phyloP scores from a whole-genome alignment of 768 basidiomycete species.

The Tricholoma matsutake region DNA sequence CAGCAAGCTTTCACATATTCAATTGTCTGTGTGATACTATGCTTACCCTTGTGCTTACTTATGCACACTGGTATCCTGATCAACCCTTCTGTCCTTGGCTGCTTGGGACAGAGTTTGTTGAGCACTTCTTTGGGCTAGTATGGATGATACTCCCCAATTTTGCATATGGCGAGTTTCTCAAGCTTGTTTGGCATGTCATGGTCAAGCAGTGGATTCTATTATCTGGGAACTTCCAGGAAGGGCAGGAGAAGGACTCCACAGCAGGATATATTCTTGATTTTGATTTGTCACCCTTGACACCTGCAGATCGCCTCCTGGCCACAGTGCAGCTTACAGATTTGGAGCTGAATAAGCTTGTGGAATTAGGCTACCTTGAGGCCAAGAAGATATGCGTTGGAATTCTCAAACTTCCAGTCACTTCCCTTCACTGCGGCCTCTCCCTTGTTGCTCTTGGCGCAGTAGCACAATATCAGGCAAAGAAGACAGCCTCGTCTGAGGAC shows the following conservation, averaged over 20 bases:
- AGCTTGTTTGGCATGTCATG: constrained; percentile 24
- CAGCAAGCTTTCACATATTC: constrained; percentile 25
- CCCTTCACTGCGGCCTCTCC: background rate
- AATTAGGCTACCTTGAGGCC: background rate
- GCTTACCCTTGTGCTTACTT: constrained; percentile 16
- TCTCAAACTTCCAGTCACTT: background rate
- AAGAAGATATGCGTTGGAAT: background rate
- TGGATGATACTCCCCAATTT: constrained; percentile 25
- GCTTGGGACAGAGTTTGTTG: constrained; percentile 22
- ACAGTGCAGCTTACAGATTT: background rate
- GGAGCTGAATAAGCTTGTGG: background rate
- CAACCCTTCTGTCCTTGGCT: constrained; percentile 23
- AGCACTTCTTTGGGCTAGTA: constrained; percentile 27
- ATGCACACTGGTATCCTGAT: constrained; percentile 14
- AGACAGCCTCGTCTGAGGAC: too few relatives aligned
- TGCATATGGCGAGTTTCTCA: constrained; percentile 23
- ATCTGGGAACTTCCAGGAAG: constrained; percentile 10
- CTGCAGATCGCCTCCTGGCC: background rate
- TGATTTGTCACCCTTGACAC: background rate
- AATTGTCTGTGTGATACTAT: constrained; percentile 25
- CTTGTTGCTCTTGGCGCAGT: background rate
- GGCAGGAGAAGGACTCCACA: background rate
- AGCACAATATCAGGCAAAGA: background rate
- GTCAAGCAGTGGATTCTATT: constrained; percentile 23
- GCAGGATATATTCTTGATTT: background rate